Base-by-base conservation (phyloP, 2,329 filamentous ascomycete species). In the Phyllosticta ampelicida region DNA sequence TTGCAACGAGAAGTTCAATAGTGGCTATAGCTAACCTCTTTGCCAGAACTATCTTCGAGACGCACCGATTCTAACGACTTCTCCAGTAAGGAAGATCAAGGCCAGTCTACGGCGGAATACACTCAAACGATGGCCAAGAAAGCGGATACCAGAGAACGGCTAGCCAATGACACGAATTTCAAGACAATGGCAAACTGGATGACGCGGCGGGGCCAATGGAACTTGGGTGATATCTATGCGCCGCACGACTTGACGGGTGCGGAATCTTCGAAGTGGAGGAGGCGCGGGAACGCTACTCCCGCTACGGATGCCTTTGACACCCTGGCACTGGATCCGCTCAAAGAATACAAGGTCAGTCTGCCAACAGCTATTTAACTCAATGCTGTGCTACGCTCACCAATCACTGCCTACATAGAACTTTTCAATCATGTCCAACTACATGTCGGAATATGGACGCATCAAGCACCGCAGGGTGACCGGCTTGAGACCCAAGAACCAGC, bases 361-460 rank as follows among this genome's bases (percentile, higher is more conserved):
- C 13, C 36, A 55, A 21, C 48, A 54, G 19, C 9, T 9, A 20
- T 3, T 2, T 13, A 18, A 23, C 4, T 30, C 11, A 19, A 28
- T 19, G 48, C 36, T 21, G 23, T 19, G 48, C 36, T 21, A 18
- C 18, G 55, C 55, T 58, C 6, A 58, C 51, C 1, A 13, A 23
- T n/a, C 16, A 11, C 13, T n/a, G 29, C 9, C 11, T 5, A 1
- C 36, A 19, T 53, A 96, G 90, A 99, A 99, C 75, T 95, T 95
- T 71, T 84, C 88, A 44, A 83, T 99, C 61, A 87, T 97, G 74
- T 87, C 87, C 29, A 90, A 96, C 71, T 96, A 87, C 71, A 87
- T 94, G 67, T 90, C 88, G 0, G 75, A 85, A 10, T 88, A 89
- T 75, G 94, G 92, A 54, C 84, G 90, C 60, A 96, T 99, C 71